Evolutionary conservation across 169 alveolate genomes (phyloP).

Genomic region (Cyclospora cayetanensis): DNA sequence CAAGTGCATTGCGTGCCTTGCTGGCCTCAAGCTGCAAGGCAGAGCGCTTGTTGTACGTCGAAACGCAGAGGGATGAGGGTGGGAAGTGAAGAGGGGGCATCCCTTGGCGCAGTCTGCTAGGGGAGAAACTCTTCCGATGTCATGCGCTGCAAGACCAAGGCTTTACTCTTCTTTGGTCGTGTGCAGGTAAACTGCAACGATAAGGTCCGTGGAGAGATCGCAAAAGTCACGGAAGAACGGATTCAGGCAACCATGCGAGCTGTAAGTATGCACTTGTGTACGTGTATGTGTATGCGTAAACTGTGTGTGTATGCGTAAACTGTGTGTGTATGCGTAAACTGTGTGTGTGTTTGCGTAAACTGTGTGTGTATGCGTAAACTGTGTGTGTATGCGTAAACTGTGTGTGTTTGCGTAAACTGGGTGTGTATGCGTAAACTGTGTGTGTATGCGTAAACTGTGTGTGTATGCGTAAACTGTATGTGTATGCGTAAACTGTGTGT

Average conservation of each 20-base stretch:
- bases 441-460: no score
- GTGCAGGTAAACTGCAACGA: conserved; percentile 36
- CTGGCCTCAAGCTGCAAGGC: conserved; percentile 71
- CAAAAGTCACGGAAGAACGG: not conserved
- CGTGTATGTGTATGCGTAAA: not conserved
- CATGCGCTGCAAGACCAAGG: no score
- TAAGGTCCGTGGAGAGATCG: conserved; percentile 4
- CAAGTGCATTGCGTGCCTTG: conserved; percentile 75
- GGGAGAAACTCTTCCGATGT: no score
- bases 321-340: not conserved
- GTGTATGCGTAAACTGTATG: not conserved
- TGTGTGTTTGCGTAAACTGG: no score
- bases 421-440: no score
- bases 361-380: no score
- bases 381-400: not conserved
- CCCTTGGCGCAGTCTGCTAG: no score
- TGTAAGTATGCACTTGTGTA: not conserved
- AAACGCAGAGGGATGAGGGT: no score
- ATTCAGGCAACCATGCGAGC: conserved; percentile 20
- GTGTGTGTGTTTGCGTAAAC: not conserved
- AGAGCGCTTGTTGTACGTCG: conserved; percentile 68
- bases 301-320: not conserved
- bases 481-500: not conserved
- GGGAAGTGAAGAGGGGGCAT: no score
- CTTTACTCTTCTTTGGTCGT: conserved; percentile 1